Base-by-base conservation (phyloP, 1,139 yeast genomes). In the Lodderomyces oxycetoniae region DNA sequence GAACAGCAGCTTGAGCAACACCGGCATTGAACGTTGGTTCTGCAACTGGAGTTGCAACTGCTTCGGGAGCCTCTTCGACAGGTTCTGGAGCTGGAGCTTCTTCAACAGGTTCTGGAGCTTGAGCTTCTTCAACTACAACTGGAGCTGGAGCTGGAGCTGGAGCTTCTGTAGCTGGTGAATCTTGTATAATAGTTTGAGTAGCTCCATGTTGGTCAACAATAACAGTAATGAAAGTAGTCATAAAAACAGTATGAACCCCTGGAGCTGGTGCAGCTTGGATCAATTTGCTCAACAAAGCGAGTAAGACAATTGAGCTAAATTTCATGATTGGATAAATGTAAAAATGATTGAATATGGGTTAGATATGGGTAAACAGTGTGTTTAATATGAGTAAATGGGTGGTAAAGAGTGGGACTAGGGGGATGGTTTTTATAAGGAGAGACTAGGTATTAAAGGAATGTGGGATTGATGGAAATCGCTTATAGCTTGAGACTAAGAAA, bases 211-310 rank as follows among this genome's bases (percentile, higher is more conserved):
- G 33, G 30, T 39, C 44, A 30, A 43, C 47, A 15, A 26, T 37
- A 12, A 49, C 53, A 22, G 53, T 49, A 24, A 45, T 44, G 37
- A 33, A 46, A 29, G 42, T 47, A 14, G 49, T 42, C 13, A 45
- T 38, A 21, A 32, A 25, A 7, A 45, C 47, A n/a, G 55, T 39
- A 21, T 39, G 52, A 14, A 57, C 55, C 25, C 49, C 55, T 10
- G 63, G 59, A 14, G 43, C 41, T 10, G 63, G 61, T 24, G 44
- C 40, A 34, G 58, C 55, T 19, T 40, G 34, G 28, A 25, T 34
- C 21, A 44, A 31, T 8, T 6, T 7, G 7, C 41, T 35, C 17
- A 47, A 29, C 22, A 48, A 39, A 12, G 40, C 33, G 16, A 45
- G 34, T 30, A 45, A 32, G 15, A 36, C 29, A 21, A 44, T 26